Evolutionary conservation across 768 basidiomycete species (phyloP).

Genomic region (Mycena pura): DNA sequence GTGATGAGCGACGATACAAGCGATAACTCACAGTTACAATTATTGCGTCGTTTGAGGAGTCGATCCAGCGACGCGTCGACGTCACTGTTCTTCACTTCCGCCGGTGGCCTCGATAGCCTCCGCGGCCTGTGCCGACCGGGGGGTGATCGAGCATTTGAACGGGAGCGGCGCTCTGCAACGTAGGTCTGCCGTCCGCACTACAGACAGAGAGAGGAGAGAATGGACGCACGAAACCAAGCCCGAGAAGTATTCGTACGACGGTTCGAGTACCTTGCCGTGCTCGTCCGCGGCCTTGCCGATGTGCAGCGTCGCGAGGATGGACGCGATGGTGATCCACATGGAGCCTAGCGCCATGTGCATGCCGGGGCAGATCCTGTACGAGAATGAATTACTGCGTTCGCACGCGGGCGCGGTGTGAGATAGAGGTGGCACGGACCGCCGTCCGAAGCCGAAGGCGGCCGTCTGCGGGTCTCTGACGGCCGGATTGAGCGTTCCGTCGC

Average conservation of each 20-base stretch:
- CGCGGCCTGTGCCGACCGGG: not conserved
- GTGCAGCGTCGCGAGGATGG: too few species aligned
- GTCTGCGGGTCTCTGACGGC: not conserved
- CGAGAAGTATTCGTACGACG: not conserved
- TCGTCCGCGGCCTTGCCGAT: too few species aligned
- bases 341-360: too few species aligned
- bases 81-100: constrained; percentile 47
- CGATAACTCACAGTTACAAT: too few species aligned
- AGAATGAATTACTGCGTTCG: too few species aligned
- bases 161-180: not conserved
- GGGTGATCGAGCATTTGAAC: constrained; percentile 7
- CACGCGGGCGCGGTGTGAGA: too few species aligned
- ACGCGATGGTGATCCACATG: too few species aligned
- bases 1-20: too few species aligned
- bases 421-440: constrained; percentile 13
- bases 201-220: not conserved
- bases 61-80: constrained; percentile 44
- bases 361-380: not conserved
- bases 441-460: constrained; percentile 10
- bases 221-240: too few species aligned
- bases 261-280: not conserved
- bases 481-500: not conserved
- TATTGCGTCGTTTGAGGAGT: too few species aligned
- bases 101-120: not conserved
- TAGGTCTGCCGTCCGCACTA: too few species aligned